Evolutionary conservation across 768 basidiomycete genomes (phyloP).

Genomic region (Psilocybe tampanensis): DNA sequence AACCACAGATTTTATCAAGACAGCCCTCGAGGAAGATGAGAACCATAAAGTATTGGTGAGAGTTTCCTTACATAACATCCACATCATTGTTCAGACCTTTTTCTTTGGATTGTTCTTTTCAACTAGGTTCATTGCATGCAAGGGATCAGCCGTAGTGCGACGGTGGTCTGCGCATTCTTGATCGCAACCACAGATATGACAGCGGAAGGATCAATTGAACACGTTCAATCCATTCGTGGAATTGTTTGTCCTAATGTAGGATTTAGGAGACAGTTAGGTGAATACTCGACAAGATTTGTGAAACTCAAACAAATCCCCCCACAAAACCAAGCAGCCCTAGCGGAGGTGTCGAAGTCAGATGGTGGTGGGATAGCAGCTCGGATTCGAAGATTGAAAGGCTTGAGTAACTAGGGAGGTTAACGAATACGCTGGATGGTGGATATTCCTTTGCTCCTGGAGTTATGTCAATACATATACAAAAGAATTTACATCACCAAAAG

Average conservation of each 20-base stretch:
- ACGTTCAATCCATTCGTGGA: constrained; percentile 55
- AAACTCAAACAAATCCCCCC: constrained; percentile 19
- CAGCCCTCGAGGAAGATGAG: constrained; percentile 33
- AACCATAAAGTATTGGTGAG: constrained; percentile 42
- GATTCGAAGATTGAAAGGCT: constrained; percentile 29
- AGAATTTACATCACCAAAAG: neutral
- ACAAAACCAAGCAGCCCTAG: constrained; percentile 5
- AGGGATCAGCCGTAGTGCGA: constrained; percentile 77
- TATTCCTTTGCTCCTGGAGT: neutral
- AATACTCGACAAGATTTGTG: constrained; percentile 33
- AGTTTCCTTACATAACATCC: neutral
- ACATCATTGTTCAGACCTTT: neutral
- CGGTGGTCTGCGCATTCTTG: constrained; percentile 75
- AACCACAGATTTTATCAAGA: constrained; percentile 38
- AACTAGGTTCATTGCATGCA: constrained; percentile 74
- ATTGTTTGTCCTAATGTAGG: constrained; percentile 70
- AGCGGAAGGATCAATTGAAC: constrained; percentile 53
- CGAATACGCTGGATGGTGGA: neutral
- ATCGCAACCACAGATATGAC: constrained; percentile 55
- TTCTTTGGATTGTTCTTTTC: neutral
- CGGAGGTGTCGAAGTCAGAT: constrained; percentile 15
- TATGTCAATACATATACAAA: neutral
- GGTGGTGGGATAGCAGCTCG: constrained; percentile 29
- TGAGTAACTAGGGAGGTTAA: neutral
- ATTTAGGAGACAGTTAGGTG: constrained; percentile 60